These are phyloP conservation scores for Solanum medicagineum DNA, from an alignment of 257 asterid genomes.

Conservation along the genomic window DNA sequence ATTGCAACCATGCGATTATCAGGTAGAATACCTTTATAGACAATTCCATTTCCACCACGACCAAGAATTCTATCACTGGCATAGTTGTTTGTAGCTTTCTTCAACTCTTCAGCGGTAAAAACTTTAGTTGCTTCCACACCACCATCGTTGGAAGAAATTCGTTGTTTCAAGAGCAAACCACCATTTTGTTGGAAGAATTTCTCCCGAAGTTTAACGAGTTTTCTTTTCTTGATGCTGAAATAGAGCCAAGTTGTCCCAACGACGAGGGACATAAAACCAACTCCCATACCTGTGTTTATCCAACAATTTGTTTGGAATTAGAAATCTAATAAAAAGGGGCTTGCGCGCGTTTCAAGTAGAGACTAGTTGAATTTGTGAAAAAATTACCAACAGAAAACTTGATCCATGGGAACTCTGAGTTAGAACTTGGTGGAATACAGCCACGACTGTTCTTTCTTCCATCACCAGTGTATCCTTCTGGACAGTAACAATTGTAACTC, in stretches of 20 bases:
- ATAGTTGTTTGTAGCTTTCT: conserved; percentile 44
- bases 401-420: conserved; percentile 17
- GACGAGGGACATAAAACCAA: conserved; percentile 46
- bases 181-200: conserved; percentile 76
- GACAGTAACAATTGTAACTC: conserved; percentile 21
- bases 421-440: conserved; percentile 7
- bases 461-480: conserved; percentile 19
- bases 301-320: not conserved
- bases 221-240: conserved; percentile 38
- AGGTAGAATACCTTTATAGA: conserved; percentile 50
- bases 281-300: conserved; percentile 40
- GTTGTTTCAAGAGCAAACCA: conserved; percentile 45
- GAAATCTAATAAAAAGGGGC: not conserved
- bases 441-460: conserved; percentile 10
- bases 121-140: conserved; percentile 37
- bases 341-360: not conserved
- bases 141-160: conserved; percentile 32
- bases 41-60: conserved; percentile 64
- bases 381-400: conserved; percentile 19
- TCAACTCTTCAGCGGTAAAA: conserved; percentile 50
- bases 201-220: conserved; percentile 28
- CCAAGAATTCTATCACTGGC: conserved; percentile 55
- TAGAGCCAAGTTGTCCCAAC: conserved; percentile 39
- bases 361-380: not conserved
- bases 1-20: conserved; percentile 51